Evolutionary conservation across 345 rosid species (phyloP), one percentile per base, ranked within the genome.

Genomic region (Populus deltoides): DNA sequence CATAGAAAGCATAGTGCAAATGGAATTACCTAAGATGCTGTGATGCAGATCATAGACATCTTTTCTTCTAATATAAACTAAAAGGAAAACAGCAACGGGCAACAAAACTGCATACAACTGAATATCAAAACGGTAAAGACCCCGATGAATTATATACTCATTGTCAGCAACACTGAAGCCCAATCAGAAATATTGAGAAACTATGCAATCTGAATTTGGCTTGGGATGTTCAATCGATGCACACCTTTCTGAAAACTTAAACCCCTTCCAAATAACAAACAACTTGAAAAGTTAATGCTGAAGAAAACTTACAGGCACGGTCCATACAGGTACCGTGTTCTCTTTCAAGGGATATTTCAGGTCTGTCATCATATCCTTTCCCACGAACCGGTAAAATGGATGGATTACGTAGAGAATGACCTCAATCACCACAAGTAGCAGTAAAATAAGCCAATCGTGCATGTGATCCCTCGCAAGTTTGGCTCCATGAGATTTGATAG

Each of bases 41-140:
- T 94, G 92, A 76, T 94, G 98, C 24, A 94, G 90, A 88, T 94
- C 98, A 80, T 88, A 92, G 5, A 92, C 92, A 68, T 87, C 86
- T 75, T 81, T 86, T 75, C 93, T 85, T 70, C 89, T 81, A 3
- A 76, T 13, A 77, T 94, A 94, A 78, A 89, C n/a, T 69, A 86
- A 70, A 35, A 85, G 41, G 76, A 90, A 89, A 8, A 93, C 73
- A 1, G 55, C 53, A 83, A 92, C 83, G 0, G 98, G 98, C 78
- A 94, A 75, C 45, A 94, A 73, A 27, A 90, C 84, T 0, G 97
- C 85, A 82, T 90, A 91, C 0, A 81, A 8, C 80, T 90, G 86
- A 25, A 41, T 77, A 76, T 69, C 66, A 82, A 85, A 66, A 66
- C 18, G 39, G 15, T 57, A 79, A 33, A 39, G 33, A 53, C 72